Evolutionary conservation across 139 green algal species (phyloP).

Genomic region (Chlorella sp.): DNA sequence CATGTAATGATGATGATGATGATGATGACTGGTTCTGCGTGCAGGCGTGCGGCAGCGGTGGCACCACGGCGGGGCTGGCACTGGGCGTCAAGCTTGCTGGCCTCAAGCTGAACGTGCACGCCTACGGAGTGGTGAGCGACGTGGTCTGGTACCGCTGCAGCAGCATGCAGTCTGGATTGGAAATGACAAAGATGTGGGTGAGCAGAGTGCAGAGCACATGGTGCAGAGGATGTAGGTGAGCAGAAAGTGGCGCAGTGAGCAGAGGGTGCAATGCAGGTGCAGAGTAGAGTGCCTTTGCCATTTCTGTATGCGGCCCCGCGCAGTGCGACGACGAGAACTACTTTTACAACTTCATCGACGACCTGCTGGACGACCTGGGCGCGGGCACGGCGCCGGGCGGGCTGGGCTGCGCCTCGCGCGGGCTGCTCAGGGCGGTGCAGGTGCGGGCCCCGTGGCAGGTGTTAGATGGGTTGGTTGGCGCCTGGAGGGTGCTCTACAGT

Average conservation of each 20-base stretch:
- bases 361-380: slow-evolving; percentile 57
- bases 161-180: too few relatives aligned
- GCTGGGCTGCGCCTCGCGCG: not conserved
- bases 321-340: slow-evolving; percentile 72
- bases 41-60: slow-evolving; percentile 85
- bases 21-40: slow-evolving; percentile 36
- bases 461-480: too few relatives aligned
- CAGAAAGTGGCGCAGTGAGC: too few relatives aligned
- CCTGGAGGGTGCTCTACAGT: too few relatives aligned
- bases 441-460: too few relatives aligned
- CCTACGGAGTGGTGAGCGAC: slow-evolving; percentile 44
- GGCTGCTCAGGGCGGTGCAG: slow-evolving; percentile 27
- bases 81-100: slow-evolving; percentile 63
- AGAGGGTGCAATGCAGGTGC: too few relatives aligned
- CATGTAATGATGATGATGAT: not conserved
- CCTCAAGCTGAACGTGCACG: slow-evolving; percentile 42
- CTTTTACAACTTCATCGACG: slow-evolving; percentile 81
- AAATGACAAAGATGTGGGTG: too few relatives aligned
- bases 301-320: too few relatives aligned
- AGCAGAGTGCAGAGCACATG: too few relatives aligned
- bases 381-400: not conserved
- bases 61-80: slow-evolving; percentile 80
- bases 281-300: too few relatives aligned
- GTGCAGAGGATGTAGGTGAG: too few relatives aligned
- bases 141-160: too few relatives aligned